Conservation (phyloP, 2,329 filamentous ascomycete species). For the Claviceps pusilla region DNA sequence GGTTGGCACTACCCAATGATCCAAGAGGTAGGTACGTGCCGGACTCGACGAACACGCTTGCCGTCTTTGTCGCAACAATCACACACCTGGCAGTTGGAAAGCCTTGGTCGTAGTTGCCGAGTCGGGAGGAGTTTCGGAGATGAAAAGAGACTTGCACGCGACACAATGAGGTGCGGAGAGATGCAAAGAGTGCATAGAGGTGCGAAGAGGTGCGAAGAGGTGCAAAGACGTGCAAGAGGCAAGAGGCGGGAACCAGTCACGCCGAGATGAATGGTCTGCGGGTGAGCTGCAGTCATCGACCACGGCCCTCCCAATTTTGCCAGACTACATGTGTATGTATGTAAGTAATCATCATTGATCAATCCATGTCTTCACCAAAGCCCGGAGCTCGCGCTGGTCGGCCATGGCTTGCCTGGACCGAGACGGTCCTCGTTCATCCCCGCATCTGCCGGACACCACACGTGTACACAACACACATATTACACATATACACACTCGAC, state of each 20-base stretch:
- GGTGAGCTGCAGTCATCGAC: not conserved
- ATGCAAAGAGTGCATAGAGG: too few relatives aligned
- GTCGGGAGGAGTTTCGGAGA: not conserved
- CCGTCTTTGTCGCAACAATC: not conserved
- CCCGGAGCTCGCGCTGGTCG: too few relatives aligned
- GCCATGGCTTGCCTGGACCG: not conserved
- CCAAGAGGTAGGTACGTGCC: not conserved
- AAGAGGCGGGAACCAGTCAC: not conserved
- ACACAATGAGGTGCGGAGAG: too few relatives aligned
- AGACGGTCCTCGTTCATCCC: not conserved
- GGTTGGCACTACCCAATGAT: too few relatives aligned
- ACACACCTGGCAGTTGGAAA: not conserved
- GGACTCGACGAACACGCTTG: not conserved
- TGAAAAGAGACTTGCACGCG: not conserved
- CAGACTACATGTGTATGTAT: not conserved
- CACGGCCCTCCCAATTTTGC: not conserved
- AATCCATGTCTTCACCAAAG: too few relatives aligned
- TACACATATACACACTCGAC: too few relatives aligned
- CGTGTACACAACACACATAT: too few relatives aligned
- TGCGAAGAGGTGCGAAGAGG: too few relatives aligned
- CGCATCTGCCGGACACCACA: not conserved
- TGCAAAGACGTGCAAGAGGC: too few relatives aligned
- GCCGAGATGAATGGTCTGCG: not conserved
- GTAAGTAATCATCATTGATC: not conserved
- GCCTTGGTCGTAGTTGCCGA: not conserved